Evolutionary conservation across 768 basidiomycete genomes (phyloP).

Genomic region (Neoboletus subvelutipes): DNA sequence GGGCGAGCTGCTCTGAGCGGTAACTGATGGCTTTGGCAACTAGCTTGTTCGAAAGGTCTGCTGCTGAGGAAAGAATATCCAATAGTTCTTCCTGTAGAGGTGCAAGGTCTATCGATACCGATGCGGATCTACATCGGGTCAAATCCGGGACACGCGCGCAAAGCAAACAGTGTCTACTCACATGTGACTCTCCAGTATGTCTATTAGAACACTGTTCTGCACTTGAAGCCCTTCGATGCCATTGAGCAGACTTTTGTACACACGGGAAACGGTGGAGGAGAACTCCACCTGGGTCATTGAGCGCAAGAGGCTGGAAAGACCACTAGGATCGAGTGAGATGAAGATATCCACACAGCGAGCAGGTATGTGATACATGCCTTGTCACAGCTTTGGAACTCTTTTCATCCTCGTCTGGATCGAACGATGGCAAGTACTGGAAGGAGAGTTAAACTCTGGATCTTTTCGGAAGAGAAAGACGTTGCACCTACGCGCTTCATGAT

Average conservation of each 20-base stretch:
- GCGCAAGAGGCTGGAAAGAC: conserved; percentile 56
- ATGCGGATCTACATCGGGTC: conserved; percentile 35
- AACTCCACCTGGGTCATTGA: conserved; percentile 71
- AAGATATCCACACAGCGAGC: not conserved
- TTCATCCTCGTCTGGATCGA: conserved; percentile 56
- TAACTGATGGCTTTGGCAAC: conserved; percentile 75
- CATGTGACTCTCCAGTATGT: conserved; percentile 53
- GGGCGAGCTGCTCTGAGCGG: conserved; percentile 77
- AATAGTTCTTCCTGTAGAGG: conserved; percentile 62
- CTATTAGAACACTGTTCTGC: conserved; percentile 57
- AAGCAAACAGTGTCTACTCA: conserved; percentile 22
- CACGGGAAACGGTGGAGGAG: conserved; percentile 52
- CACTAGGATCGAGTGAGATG: conserved; percentile 18
- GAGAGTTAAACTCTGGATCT: not conserved
- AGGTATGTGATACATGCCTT: conserved; percentile 20
- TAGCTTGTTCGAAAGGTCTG: conserved; percentile 84
- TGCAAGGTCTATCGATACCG: conserved; percentile 40
- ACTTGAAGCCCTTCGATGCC: conserved; percentile 66
- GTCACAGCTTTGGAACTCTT: conserved; percentile 31
- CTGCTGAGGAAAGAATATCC: conserved; percentile 75
- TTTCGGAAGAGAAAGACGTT: conserved; percentile 1
- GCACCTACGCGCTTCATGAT: conserved; percentile 58
- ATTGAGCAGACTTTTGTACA: conserved; percentile 63
- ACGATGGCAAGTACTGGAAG: conserved; percentile 57
- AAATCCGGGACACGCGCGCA: not conserved